These are phyloP conservation scores for Calophaca sinica DNA, from an alignment of 306 rosid genomes.

Conservation along the genomic window DNA sequence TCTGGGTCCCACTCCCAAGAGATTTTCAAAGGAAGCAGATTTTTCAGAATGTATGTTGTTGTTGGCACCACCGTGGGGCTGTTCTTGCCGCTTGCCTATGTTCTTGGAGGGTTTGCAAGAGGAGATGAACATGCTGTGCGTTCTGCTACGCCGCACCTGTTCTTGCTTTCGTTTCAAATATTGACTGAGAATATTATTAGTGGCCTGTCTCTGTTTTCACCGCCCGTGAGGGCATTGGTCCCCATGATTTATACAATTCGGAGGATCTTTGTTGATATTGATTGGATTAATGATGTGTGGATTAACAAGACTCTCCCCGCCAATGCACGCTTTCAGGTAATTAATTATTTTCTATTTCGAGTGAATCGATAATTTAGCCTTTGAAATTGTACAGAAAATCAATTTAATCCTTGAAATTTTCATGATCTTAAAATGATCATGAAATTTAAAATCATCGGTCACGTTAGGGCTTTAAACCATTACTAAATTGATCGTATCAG, in stretches of 20 bases:
- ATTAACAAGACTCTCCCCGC: constrained; percentile 67
- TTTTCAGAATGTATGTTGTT: constrained; percentile 69
- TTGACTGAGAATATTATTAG: constrained; percentile 78
- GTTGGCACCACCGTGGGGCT: constrained; percentile 74
- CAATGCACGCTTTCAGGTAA: constrained; percentile 69
- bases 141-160: constrained; percentile 82
- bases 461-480: no score
- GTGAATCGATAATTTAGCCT: no score
- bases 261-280: constrained; percentile 76
- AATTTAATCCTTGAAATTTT: no score
- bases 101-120: constrained; percentile 86
- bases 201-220: constrained; percentile 76
- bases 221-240: constrained; percentile 81
- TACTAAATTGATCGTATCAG: no score
- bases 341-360: no score
- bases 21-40: constrained; percentile 59
- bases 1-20: constrained; percentile 39
- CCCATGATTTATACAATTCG: constrained; percentile 75
- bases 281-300: constrained; percentile 82
- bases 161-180: constrained; percentile 79
- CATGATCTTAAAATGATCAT: no score
- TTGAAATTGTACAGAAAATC: no score
- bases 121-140: constrained; percentile 85
- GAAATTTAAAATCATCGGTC: no score
- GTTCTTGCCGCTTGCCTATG: constrained; percentile 83